Base-by-base conservation (phyloP, 2,329 filamentous ascomycete species). In the Ustulina deusta region DNA sequence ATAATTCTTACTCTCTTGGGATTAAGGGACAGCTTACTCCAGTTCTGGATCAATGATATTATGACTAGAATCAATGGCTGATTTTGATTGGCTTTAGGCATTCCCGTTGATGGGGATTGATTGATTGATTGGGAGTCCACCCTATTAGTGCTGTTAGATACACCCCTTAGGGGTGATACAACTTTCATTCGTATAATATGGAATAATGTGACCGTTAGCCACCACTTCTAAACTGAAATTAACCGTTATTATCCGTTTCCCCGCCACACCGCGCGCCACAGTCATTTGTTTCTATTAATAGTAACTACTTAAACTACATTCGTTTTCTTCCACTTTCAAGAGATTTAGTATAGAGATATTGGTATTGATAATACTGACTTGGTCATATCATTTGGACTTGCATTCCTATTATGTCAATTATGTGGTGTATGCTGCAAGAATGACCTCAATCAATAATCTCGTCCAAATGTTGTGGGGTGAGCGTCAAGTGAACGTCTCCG, bases 141-240 rank as follows among this genome's bases (percentile, higher is more conserved):
- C 20, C 32, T 60, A 51, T 60, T 60, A 27, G 42, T 40, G 27
- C 20, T 60, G 25, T 60, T 60, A 60, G 32, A 60, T 40, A 60
- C 40, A 57, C 54, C 38, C 15, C 7, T 44, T 29, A 57, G 9
- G 25, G 13, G 38, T 57, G 17, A 32, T 17, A n/a, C 17, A 44
- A 10, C 5, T n/a, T 57, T 46, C 27, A 11, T 58, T 15, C 27
- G 27, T 58, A 44, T 57, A 57, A 22, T 32, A 44, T 25, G 29
- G 9, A n/a, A 55, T 22, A 40, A 55, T 55, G 20, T n/a, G 17
- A 55, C 34, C 10, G n/a, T 55, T 55, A 40, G 20, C 17, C 20
- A 55, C n/a, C 5, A 40, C 22, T 38, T 55, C 7, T 34, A 25
- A 22, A 25, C 15, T 25, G 27, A 40, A 38, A 36, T 13, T 22